phyloP scores from a whole-genome alignment of 371 early-diverging fungal species.

The Actinomucor elegans region DNA sequence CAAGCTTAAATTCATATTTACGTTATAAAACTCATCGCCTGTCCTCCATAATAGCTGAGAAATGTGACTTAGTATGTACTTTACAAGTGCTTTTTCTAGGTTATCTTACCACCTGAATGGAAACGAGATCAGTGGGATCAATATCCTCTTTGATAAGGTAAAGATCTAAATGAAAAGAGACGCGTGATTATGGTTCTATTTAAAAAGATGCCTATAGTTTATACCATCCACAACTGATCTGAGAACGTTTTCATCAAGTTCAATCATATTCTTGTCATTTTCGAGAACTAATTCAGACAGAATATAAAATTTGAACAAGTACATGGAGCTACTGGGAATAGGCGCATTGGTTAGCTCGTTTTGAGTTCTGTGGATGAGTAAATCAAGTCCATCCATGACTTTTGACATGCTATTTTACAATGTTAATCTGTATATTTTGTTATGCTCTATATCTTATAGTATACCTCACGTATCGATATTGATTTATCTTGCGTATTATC shows the following conservation, averaged over 20 bases:
- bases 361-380: slow-evolving; percentile 8
- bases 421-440: not conserved
- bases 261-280: not conserved
- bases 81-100: too few relatives aligned
- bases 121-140: not conserved
- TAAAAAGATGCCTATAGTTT: not conserved
- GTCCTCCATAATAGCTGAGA: slow-evolving; percentile 16
- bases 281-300: slow-evolving; percentile 9
- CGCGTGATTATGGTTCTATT: not conserved
- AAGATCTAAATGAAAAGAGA: not conserved
- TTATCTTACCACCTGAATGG: slow-evolving; percentile 12
- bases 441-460: too few relatives aligned
- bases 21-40: slow-evolving; percentile 10
- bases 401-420: not conserved
- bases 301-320: slow-evolving; percentile 10
- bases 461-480: not conserved
- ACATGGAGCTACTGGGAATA: not conserved
- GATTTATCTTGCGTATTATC: not conserved
- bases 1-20: not conserved
- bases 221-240: slow-evolving; percentile 12
- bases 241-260: not conserved
- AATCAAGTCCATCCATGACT: slow-evolving; percentile 13
- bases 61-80: too few relatives aligned
- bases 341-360: not conserved
- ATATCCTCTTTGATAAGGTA: slow-evolving; percentile 11